Percentiles rank a stretch among this genome's conserved stretches.
These are phyloP conservation scores for Raffaelea arxii DNA, from an alignment of 2,329 filamentous ascomycete species.

Conservation along the genomic window DNA sequence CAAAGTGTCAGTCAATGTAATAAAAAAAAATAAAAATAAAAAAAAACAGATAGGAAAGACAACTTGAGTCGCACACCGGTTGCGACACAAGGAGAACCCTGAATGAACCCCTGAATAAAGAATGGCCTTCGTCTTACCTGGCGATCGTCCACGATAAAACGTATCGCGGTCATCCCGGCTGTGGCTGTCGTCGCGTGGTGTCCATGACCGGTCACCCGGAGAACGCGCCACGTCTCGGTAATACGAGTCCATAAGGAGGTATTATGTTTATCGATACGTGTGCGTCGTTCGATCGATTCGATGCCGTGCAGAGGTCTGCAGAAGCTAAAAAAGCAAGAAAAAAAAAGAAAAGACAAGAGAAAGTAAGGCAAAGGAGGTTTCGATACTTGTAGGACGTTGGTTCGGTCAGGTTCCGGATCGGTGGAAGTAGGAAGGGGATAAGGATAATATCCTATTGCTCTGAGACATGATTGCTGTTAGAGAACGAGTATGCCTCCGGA, in stretches of 20 bases:
- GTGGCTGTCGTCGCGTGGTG: constrained; percentile 40
- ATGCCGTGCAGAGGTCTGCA: background rate
- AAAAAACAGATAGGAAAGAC: background rate
- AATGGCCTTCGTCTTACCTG: constrained; percentile 44
- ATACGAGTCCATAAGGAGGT: constrained; percentile 42
- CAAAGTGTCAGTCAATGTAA: background rate
- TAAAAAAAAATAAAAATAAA: background rate
- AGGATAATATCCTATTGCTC: background rate
- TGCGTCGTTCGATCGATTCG: background rate
- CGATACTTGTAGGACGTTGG: too few species aligned
- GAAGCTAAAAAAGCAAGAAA: background rate
- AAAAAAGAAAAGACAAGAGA: background rate
- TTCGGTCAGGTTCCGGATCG: background rate
- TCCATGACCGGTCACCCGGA: constrained; percentile 43
- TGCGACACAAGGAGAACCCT: too few species aligned
- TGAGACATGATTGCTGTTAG: constrained; percentile 4
- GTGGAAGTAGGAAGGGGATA: constrained; percentile 37
- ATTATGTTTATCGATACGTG: background rate
- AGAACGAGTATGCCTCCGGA: background rate
- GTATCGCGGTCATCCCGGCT: constrained; percentile 45
- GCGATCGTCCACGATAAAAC: constrained; percentile 59
- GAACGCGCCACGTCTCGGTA: constrained; percentile 46
- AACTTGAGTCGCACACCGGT: background rate
- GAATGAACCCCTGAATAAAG: too few species aligned
- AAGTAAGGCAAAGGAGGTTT: background rate